Evolutionary conservation across 2,329 filamentous ascomycete species (phyloP), one percentile per base, ranked within the genome.

Genomic region (Pseudohalonectria lignicola): DNA sequence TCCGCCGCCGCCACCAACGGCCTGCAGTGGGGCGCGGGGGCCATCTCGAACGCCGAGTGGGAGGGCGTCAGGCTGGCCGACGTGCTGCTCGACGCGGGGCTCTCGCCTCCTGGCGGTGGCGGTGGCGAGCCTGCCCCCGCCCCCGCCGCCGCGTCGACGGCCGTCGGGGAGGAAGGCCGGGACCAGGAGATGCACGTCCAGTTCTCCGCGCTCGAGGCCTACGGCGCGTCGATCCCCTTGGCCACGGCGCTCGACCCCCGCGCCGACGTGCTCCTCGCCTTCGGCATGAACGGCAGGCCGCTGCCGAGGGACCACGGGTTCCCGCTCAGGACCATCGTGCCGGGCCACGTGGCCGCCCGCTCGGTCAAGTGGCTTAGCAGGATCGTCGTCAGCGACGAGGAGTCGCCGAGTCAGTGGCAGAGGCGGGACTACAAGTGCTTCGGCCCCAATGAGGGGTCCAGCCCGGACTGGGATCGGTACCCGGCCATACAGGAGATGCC

Each of bases 321-420:
- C 46, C 79, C 79, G 1, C 55, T 82, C 12, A 64, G 77, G 2
- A 69, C 70, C 1, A 61, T 82, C 3, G 74, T 82, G 0, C 76
- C 79, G 0, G 79, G 79, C 0, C 70, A 76, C 36, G 78, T 82
- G 2, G 79, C 77, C 1, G 79, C 78, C 1, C 66, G 79, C 2
- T 77, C 72, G 5, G 78, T 82, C 45, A 84, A 84, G 50, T 84
- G 79, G 79, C 60, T 84, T 2, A 74, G 67, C 43, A 70, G 71
- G 32, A 76, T 84, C 39, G 67, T 72, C 0, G 62, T 83, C 2
- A 73, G 75, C 29, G 74, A 77, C 40, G 79, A 83, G 44, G 79
- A 84, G 53, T 79, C 75, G 46, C 57, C 66, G 4, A 77, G 69
- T 31, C 71, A 79, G 49, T 80, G 77, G 76, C 76, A 82, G 50